These are phyloP conservation scores for Pseudocercospora eumusae DNA, from an alignment of 2,329 filamentous ascomycete species.

Conservation along the genomic window DNA sequence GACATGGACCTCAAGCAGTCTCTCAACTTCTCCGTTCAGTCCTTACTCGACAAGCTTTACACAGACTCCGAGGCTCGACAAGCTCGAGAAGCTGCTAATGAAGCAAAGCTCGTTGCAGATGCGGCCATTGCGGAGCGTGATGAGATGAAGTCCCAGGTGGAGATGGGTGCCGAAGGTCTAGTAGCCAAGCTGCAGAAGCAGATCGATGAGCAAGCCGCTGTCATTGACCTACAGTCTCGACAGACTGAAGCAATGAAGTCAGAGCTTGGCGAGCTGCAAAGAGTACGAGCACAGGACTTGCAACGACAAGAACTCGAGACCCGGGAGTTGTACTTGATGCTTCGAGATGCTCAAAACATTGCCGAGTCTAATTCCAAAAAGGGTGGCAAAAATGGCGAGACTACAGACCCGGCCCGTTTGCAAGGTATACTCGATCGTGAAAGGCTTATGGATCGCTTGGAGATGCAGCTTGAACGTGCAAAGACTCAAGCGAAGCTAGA, in stretches of 20 bases:
- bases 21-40: constrained; percentile 96
- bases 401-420: constrained; percentile 74
- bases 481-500: constrained; percentile 98
- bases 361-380: constrained; percentile 82
- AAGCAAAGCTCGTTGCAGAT: constrained; percentile 89
- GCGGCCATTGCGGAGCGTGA: constrained; percentile 94
- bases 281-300: constrained; percentile 82
- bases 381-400: constrained; percentile 53
- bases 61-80: constrained; percentile 93
- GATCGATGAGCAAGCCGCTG: constrained; percentile 85
- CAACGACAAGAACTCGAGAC: constrained; percentile 96
- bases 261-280: constrained; percentile 83
- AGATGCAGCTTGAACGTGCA: constrained; percentile 92
- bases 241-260: constrained; percentile 87
- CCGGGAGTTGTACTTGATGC: constrained; percentile 95
- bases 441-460: constrained; percentile 85
- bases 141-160: constrained; percentile 85
- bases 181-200: constrained; percentile 92
- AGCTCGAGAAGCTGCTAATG: constrained; percentile 85
- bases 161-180: constrained; percentile 87
- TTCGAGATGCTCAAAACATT: constrained; percentile 94
- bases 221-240: constrained; percentile 84
- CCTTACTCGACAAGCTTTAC: constrained; percentile 88
- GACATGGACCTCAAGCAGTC: constrained; percentile 98
- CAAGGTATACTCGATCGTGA: constrained; percentile 92